Evolutionary conservation across 352 stramenopile species (phyloP).

Genomic region (Globisporangium recalcitrans): DNA sequence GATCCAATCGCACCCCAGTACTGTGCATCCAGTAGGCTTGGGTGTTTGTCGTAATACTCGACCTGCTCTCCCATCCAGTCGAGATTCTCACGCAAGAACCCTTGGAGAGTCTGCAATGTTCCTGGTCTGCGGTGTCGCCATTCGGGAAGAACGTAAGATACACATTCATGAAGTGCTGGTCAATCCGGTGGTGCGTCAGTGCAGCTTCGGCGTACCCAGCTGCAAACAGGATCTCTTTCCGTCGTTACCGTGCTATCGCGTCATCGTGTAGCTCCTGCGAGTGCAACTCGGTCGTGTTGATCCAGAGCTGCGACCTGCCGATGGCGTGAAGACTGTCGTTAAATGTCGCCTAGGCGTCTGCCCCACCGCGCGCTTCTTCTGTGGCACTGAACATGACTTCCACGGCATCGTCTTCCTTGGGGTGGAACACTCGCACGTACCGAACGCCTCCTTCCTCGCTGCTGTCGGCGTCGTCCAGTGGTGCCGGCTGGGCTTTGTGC

Average conservation of each 20-base stretch:
- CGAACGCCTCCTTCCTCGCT: not conserved
- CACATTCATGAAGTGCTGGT: slow-evolving; percentile 57
- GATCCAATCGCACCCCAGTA: slow-evolving; percentile 37
- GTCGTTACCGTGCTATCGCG: slow-evolving; percentile 7
- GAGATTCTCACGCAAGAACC: slow-evolving; percentile 42
- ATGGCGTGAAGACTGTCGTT: slow-evolving; percentile 45
- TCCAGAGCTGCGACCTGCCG: slow-evolving; percentile 54
- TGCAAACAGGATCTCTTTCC: slow-evolving; percentile 40
- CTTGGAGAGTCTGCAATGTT: slow-evolving; percentile 24
- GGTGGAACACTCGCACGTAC: slow-evolving; percentile 13
- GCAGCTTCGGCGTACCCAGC: slow-evolving; percentile 53
- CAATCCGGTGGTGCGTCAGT: slow-evolving; percentile 59
- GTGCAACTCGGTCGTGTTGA: slow-evolving; percentile 28
- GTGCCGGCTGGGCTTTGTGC: not conserved
- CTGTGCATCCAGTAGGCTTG: slow-evolving; percentile 15
- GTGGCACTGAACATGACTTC: slow-evolving; percentile 6
- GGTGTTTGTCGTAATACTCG: slow-evolving; percentile 14
- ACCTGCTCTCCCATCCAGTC: slow-evolving; percentile 41
- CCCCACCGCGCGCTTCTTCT: not conserved
- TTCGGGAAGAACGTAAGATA: slow-evolving; percentile 43
- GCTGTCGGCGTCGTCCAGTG: not conserved
- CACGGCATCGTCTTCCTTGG: not conserved
- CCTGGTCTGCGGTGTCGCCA: slow-evolving; percentile 24
- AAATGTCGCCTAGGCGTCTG: slow-evolving; percentile 38
- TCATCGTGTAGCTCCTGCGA: slow-evolving; percentile 19